These are phyloP conservation scores for Annulohypoxylon moriforme DNA, from an alignment of 495 filamentous ascomycete species.

Conservation along the genomic window DNA sequence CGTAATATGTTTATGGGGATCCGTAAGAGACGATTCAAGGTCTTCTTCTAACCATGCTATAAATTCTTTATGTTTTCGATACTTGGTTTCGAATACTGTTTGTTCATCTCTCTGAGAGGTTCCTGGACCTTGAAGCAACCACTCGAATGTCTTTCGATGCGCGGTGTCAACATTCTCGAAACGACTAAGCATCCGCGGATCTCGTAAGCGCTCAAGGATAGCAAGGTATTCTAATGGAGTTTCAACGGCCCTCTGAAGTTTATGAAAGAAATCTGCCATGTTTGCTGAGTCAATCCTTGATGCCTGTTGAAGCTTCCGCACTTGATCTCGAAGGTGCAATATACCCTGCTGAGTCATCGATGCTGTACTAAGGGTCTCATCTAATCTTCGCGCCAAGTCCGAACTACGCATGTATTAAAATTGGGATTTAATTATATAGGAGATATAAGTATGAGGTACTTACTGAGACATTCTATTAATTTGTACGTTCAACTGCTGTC, in stretches of 20 bases:
- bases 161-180: conserved; percentile 13
- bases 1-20: no score
- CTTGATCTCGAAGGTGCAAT: conserved; percentile 5
- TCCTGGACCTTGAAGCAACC: conserved; percentile 1
- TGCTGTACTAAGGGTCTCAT: not conserved
- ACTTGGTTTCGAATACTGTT: not conserved
- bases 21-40: no score
- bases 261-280: conserved; percentile 1
- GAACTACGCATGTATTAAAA: conserved; percentile 6
- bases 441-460: not conserved
- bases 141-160: conserved; percentile 16
- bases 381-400: conserved; percentile 9
- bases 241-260: conserved; percentile 2
- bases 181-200: conserved; percentile 16
- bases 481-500: conserved; percentile 17
- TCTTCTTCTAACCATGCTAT: conserved; percentile 6
- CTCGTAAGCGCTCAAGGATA: conserved; percentile 5
- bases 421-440: not conserved
- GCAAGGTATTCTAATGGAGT: not conserved
- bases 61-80: conserved; percentile 12
- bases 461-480: conserved; percentile 21
- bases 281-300: not conserved
- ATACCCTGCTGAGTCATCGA: conserved; percentile 14
- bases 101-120: not conserved
- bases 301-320: conserved; percentile 8